These are phyloP conservation scores for Hypoxylon sp. DNA, from an alignment of 2,329 filamentous ascomycete species.

Conservation along the genomic window DNA sequence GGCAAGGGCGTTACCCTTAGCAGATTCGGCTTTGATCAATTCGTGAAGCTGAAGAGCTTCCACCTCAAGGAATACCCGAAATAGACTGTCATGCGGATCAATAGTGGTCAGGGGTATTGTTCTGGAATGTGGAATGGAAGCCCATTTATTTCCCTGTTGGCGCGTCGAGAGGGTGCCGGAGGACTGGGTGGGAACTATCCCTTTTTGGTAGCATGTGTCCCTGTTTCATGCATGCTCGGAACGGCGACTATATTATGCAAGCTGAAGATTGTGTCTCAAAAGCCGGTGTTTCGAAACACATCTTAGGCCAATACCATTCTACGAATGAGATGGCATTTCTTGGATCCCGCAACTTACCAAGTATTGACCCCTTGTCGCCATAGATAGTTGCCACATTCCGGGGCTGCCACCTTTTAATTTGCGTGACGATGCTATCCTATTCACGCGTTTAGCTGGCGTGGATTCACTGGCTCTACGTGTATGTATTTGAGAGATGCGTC, in stretches of 20 bases:
- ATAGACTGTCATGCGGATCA: conserved; percentile 54
- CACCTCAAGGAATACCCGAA: conserved; percentile 88
- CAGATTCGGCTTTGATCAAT: conserved; percentile 93
- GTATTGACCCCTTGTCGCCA: conserved; percentile 24
- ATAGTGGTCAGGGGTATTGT: conserved; percentile 17
- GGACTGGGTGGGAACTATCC: conserved; percentile 34
- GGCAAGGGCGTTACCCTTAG: conserved; percentile 92
- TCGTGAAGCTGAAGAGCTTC: conserved; percentile 96
- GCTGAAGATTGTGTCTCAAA: conserved; percentile 45
- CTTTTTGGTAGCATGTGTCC: conserved; percentile 34
- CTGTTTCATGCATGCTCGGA: conserved; percentile 42
- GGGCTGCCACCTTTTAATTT: conserved; percentile 38
- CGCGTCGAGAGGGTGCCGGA: conserved; percentile 14
- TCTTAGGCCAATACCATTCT: conserved; percentile 36
- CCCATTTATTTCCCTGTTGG: conserved; percentile 27
- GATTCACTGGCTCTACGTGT: conserved; percentile 32
- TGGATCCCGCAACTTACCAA: conserved; percentile 16
- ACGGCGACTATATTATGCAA: conserved; percentile 37
- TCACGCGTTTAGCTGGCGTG: conserved; percentile 28
- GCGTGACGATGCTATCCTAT: conserved; percentile 35
- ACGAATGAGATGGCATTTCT: conserved; percentile 36
- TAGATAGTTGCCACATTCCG: conserved; percentile 43
- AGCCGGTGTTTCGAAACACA: conserved; percentile 43
- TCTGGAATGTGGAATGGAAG: conserved; percentile 34
- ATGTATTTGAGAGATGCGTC: conserved; percentile 30